Percentiles rank a stretch among this genome's conserved stretches.
Conservation (phyloP, 371 early-diverging fungal genomes). For the Apophysomyces elegans region DNA sequence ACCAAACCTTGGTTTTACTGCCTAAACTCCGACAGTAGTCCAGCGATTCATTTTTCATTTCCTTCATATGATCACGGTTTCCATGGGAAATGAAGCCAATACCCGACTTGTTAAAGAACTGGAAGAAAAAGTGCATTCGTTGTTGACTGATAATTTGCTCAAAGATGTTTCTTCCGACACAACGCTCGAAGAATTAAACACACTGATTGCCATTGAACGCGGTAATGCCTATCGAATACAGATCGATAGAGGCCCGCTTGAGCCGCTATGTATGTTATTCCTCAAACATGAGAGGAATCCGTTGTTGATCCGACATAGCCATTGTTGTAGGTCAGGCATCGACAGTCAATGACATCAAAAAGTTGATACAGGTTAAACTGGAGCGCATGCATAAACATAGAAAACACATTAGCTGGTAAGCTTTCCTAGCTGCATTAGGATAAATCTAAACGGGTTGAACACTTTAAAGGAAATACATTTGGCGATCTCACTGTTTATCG, state of each 20-base stretch:
- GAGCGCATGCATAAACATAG: constrained; percentile 19
- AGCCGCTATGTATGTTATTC: constrained; percentile 31
- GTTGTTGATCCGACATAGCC: constrained; percentile 17
- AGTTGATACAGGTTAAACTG: constrained; percentile 22
- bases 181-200: constrained; percentile 34
- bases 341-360: constrained; percentile 41
- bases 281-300: not conserved
- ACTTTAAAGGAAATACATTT: constrained; percentile 42
- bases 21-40: too few relatives aligned
- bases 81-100: constrained; percentile 12
- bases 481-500: constrained; percentile 40
- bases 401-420: constrained; percentile 36
- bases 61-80: not conserved
- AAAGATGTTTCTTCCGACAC: constrained; percentile 20
- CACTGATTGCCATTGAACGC: constrained; percentile 43
- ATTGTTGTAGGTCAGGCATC: constrained; percentile 41
- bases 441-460: not conserved
- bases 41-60: too few relatives aligned
- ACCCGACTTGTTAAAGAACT: constrained; percentile 17
- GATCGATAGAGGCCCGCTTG: constrained; percentile 35
- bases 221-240: constrained; percentile 40
- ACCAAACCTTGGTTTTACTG: too few relatives aligned
- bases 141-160: constrained; percentile 33
- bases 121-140: constrained; percentile 22
- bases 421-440: not conserved